These are phyloP conservation scores for Hymenoscyphus scutula DNA, from an alignment of 2,329 filamentous ascomycete genomes.

Conservation along the genomic window DNA sequence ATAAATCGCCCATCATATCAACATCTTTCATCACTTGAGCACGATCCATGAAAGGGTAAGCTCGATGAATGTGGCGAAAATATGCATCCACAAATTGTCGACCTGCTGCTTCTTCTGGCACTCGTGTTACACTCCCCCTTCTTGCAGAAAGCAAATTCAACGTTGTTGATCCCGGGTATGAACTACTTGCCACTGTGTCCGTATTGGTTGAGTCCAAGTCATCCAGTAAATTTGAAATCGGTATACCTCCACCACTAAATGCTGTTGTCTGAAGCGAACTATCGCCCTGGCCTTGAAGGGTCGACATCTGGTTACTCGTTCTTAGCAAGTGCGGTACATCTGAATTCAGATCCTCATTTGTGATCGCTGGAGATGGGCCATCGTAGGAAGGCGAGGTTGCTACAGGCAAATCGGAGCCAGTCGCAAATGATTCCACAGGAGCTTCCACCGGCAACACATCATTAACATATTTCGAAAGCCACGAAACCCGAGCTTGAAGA, in stretches of 20 bases:
- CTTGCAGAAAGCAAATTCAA: not conserved
- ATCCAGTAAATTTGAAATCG: not conserved
- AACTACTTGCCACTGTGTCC: not conserved
- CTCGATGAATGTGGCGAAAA: constrained; percentile 8
- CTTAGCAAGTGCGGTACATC: not conserved
- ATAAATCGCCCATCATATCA: not conserved
- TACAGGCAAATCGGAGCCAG: not conserved
- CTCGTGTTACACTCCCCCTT: not conserved
- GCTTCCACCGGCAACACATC: not conserved
- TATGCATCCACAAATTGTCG: constrained; percentile 5
- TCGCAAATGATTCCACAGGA: not conserved
- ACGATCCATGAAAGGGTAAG: not conserved
- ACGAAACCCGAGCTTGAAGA: not conserved
- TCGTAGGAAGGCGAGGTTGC: not conserved
- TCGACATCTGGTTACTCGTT: not conserved
- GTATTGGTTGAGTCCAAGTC: not conserved
- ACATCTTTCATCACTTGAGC: not conserved
- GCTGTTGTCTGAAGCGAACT: not conserved
- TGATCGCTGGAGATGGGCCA: not conserved
- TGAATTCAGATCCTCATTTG: not conserved
- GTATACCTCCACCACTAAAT: not conserved
- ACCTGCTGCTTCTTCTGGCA: constrained; percentile 3
- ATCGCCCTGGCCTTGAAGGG: not conserved
- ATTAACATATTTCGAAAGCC: constrained; percentile 2
- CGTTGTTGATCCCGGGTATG: not conserved